Conservation (phyloP, 106 monocot genomes). For the Narthecium ossifragum region DNA sequence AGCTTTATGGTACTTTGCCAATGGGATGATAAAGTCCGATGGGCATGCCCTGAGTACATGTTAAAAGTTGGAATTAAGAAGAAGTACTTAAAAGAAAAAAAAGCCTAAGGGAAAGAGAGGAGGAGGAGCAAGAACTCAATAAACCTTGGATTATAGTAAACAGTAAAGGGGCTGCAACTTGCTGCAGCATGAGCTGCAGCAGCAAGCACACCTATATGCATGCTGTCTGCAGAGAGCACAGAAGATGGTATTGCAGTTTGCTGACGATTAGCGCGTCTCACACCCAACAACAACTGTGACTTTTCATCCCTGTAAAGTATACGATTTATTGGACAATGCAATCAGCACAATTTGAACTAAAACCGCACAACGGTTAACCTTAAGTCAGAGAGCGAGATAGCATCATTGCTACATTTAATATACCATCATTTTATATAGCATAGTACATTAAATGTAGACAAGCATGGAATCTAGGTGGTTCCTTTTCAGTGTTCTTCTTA, state of each 20-base stretch:
- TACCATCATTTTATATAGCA: too few relatives aligned
- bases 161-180: slow-evolving; percentile 65
- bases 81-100: not conserved
- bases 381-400: too few relatives aligned
- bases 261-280: slow-evolving; percentile 73
- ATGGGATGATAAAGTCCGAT: slow-evolving; percentile 79
- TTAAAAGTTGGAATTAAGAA: not conserved
- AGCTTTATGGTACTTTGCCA: slow-evolving; percentile 74
- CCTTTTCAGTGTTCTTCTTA: too few relatives aligned
- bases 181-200: slow-evolving; percentile 91
- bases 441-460: too few relatives aligned
- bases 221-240: slow-evolving; percentile 88
- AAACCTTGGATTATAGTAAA: slow-evolving; percentile 95
- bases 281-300: slow-evolving; percentile 82
- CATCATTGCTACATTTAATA: too few relatives aligned
- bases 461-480: too few relatives aligned
- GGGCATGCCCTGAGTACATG: slow-evolving; percentile 57
- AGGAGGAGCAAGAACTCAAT: not conserved
- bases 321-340: not conserved
- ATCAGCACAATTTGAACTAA: not conserved
- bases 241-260: slow-evolving; percentile 70
- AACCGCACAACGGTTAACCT: not conserved
- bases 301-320: slow-evolving; percentile 60
- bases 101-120: too few relatives aligned
- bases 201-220: slow-evolving; percentile 96